Evolutionary conservation across 2,329 filamentous ascomycete species (phyloP).

Genomic region (Diaporthe citrichinensis): DNA sequence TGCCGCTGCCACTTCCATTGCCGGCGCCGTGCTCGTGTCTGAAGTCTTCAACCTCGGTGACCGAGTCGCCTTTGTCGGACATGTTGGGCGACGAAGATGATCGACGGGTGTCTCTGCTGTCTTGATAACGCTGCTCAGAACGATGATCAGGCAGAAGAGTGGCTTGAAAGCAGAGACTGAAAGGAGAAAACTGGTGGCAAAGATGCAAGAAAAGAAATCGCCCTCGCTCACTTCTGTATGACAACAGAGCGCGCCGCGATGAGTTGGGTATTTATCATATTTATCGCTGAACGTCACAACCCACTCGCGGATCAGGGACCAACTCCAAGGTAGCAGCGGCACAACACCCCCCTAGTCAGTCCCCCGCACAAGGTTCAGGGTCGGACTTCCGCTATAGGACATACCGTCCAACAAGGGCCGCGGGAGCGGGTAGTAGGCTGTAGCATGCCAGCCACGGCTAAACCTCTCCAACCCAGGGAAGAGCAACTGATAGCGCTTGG

Average conservation of each 20-base stretch:
- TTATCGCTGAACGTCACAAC: not conserved
- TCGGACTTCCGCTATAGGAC: slow-evolving; percentile 22
- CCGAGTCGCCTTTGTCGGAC: slow-evolving; percentile 3
- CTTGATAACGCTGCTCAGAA: no score
- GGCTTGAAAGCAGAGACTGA: not conserved
- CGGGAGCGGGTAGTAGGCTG: not conserved
- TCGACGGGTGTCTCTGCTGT: not conserved
- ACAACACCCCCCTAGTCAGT: slow-evolving; percentile 8
- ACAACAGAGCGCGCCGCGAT: not conserved
- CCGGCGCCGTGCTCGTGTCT: not conserved
- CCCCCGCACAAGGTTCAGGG: slow-evolving; percentile 21
- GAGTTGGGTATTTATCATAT: not conserved
- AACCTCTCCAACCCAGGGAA: not conserved
- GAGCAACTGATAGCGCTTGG: no score
- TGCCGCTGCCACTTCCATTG: not conserved
- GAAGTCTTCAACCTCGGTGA: slow-evolving; percentile 10
- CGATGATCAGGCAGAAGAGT: no score
- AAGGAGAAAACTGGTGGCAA: not conserved
- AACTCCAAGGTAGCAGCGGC: not conserved
- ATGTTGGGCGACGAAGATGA: not conserved
- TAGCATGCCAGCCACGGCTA: not conserved
- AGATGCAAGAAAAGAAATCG: not conserved
- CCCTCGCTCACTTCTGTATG: not conserved
- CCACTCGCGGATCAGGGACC: not conserved
- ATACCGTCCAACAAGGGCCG: not conserved